Conservation (phyloP, 306 rosid species). For the Alnus rubra region DNA sequence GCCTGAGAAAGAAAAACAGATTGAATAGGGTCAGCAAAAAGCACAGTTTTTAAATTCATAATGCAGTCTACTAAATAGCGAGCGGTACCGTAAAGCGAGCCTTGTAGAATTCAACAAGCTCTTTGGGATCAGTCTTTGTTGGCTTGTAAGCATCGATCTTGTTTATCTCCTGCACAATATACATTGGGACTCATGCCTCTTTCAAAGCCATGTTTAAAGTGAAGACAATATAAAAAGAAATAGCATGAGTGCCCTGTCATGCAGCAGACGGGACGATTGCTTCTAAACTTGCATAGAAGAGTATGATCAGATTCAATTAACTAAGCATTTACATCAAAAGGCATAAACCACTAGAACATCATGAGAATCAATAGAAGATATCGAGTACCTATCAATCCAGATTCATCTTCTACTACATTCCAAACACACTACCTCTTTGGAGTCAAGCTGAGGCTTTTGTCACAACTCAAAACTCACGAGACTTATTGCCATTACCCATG, state of each 20-base stretch:
- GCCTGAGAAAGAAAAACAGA: conserved; percentile 31
- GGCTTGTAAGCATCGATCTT: conserved; percentile 62
- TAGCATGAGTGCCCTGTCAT: not conserved
- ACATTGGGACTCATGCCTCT: not conserved
- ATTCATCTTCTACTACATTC: not conserved
- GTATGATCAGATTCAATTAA: not conserved
- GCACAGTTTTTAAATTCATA: not conserved
- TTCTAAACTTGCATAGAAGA: conserved; percentile 9
- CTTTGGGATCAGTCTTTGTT: conserved; percentile 52
- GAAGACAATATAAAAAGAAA: not conserved
- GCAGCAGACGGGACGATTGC: conserved; percentile 2
- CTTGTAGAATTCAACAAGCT: conserved; percentile 47
- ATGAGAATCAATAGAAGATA: not conserved
- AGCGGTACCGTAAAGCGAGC: conserved; percentile 50
- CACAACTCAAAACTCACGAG: not conserved
- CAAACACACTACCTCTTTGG: not conserved
- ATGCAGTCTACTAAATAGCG: not conserved
- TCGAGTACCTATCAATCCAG: not conserved
- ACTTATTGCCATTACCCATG: no score
- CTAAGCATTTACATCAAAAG: not conserved
- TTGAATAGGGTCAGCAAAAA: not conserved
- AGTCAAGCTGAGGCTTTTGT: not conserved
- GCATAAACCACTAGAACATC: not conserved
- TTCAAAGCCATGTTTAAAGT: not conserved
- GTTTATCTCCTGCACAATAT: conserved; percentile 54